Percentiles rank a stretch among this genome's conserved stretches.
phyloP scores from a whole-genome alignment of 73 alveolate species.

The Diophrys sp. region DNA sequence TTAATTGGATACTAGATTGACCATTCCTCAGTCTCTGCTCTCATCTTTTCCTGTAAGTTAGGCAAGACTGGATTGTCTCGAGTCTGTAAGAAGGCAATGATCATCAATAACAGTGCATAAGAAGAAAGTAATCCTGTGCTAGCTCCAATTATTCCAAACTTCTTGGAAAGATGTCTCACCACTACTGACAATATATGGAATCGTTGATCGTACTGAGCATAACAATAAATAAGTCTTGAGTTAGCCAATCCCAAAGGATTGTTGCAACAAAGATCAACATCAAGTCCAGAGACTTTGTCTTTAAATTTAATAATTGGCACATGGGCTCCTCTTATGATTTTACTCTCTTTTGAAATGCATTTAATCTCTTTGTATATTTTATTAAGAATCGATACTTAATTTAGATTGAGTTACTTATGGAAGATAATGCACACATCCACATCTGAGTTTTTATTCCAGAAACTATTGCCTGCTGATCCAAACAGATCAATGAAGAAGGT shows the following conservation, averaged over 20 bases:
- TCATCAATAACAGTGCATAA: conserved; percentile 68
- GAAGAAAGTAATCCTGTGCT: conserved; percentile 60
- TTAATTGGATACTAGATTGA: conserved; percentile 11
- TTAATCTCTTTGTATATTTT: conserved; percentile 1
- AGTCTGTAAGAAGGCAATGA: conserved; percentile 68
- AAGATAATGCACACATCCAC: conserved; percentile 26
- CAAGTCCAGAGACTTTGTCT: conserved; percentile 65
- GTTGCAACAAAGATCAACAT: conserved; percentile 74
- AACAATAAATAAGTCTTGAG: conserved; percentile 63
- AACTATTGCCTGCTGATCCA: conserved; percentile 32
- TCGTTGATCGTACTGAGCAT: conserved; percentile 68
- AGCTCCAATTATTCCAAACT: conserved; percentile 65
- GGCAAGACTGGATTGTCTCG: conserved; percentile 42
- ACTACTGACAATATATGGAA: conserved; percentile 69
- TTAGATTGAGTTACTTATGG: conserved; percentile 7
- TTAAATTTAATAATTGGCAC: conserved; percentile 64
- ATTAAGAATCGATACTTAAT: conserved; percentile 23
- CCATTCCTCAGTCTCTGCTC: conserved; percentile 8
- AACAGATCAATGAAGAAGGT: conserved; percentile 3
- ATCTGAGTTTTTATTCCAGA: conserved; percentile 34
- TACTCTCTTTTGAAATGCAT: conserved; percentile 15
- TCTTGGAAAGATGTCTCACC: conserved; percentile 70
- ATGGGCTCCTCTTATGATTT: conserved; percentile 27
- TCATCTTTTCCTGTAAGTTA: conserved; percentile 17
- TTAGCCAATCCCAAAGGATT: conserved; percentile 61